Evolutionary conservation across 2,329 filamentous ascomycete species (phyloP), one percentile per base, ranked within the genome.

Genomic region (Dactylellina cionopaga): DNA sequence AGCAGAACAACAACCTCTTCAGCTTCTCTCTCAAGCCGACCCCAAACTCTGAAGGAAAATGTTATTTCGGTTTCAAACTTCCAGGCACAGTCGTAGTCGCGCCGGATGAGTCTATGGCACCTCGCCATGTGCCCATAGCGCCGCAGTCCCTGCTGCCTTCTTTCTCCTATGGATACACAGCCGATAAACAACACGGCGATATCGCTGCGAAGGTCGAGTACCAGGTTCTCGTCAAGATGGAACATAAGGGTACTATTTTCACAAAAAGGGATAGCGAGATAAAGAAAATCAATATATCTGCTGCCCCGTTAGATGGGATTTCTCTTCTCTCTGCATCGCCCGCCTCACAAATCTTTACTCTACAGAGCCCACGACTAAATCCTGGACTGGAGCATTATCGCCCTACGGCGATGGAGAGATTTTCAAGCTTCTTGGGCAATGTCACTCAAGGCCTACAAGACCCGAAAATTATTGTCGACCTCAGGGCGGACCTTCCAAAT

Each of bases 171-270:
- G 66, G 66, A 2, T 35, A 22, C 29, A 31, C 49, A 6, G 39
- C 43, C 9, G 35, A 51, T 35, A 9, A 17, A 6, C n/a, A 29
- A 7, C 22, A n/a, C 25, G 13, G 31, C 5, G 47, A 54, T 15
- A n/a, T 49, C 9, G 35, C 15, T 29, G 66, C 66, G 9, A 56
- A 63, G 22, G 56, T 71, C 17, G 59, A 71, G 39, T 71, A 71
- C 22, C 41, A 51, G 22, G 17, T 71, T 37, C 31, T 52, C 19
- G 66, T 52, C 3, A 64, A 64, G 22, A 5, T 71, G 4, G 47
- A 58, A 47, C 51, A 71, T n/a, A 71, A 71, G n/a, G 58, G 56
- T n/a, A 47, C 58, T n/a, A 64, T 71, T 22, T 71, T 71, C 58
- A 71, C 59, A 3, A 63, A 55, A 27, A 55, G 66, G 15, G 66